Conservation (phyloP, 768 basidiomycete genomes). For the Termitomyces sp. region DNA sequence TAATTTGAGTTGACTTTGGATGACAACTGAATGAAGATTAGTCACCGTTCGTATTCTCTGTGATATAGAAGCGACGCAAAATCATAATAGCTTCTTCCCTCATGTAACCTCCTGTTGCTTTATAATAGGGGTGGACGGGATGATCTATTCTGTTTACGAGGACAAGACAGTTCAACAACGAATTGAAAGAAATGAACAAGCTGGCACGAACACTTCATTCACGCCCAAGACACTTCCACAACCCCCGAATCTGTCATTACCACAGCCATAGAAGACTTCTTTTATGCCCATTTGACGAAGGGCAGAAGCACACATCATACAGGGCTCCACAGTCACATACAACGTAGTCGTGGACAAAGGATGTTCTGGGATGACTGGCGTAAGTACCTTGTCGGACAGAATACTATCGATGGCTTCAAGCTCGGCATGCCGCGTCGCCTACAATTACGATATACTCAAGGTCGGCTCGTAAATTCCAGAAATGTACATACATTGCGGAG, state of each 20-base stretch:
- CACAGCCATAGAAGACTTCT: constrained; percentile 88
- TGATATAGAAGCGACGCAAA: constrained; percentile 83
- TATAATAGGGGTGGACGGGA: constrained; percentile 68
- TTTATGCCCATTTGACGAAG: constrained; percentile 90
- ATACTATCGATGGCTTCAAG: constrained; percentile 94
- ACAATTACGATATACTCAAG: constrained; percentile 4
- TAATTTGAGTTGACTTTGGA: neutral
- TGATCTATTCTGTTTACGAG: constrained; percentile 74
- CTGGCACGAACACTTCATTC: constrained; percentile 54
- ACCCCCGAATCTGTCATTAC: constrained; percentile 94
- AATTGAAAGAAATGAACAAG: neutral
- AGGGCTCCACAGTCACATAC: constrained; percentile 98
- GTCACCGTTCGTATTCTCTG: constrained; percentile 86
- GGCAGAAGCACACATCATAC: constrained; percentile 99
- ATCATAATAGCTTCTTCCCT: constrained; percentile 86
- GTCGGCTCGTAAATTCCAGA: neutral
- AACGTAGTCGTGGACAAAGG: constrained; percentile 77
- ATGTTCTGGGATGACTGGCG: constrained; percentile 42
- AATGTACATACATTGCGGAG: constrained; percentile 67
- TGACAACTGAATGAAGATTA: neutral
- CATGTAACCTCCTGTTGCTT: constrained; percentile 68
- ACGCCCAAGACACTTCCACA: constrained; percentile 93
- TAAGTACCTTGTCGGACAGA: constrained; percentile 54
- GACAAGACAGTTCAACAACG: neutral
- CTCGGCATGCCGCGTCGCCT: constrained; percentile 98